Percentiles rank a stretch among this genome's conserved stretches.
phyloP scores from a whole-genome alignment of 2,329 filamentous ascomycete genomes.

The Magnaporthales sp. region DNA sequence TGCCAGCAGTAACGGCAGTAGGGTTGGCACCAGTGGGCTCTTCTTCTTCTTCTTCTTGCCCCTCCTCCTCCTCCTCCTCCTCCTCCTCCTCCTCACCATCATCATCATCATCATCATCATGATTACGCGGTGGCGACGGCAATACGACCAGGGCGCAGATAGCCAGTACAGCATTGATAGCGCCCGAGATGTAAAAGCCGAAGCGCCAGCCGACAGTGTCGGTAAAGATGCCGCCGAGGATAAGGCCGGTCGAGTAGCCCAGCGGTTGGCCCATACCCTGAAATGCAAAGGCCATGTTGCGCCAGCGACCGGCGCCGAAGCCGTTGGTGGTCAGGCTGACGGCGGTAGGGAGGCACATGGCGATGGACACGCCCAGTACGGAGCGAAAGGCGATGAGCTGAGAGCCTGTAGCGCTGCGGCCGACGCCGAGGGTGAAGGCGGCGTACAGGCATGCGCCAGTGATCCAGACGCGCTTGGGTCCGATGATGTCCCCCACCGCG shows the following conservation, averaged over 20 bases:
- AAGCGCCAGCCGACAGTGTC: constrained; percentile 27
- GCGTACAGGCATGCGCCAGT: constrained; percentile 15
- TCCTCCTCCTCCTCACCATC: constrained; percentile 6
- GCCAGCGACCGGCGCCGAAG: constrained; percentile 23
- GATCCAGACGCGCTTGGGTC: constrained; percentile 18
- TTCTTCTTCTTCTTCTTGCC: background rate
- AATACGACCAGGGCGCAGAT: constrained; percentile 26
- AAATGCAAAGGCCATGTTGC: constrained; percentile 33
- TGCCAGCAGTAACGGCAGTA: background rate
- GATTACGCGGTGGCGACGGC: constrained; percentile 13
- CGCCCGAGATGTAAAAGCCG: constrained; percentile 30
- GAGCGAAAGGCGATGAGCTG: constrained; percentile 29
- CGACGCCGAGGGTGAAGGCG: constrained; percentile 16
- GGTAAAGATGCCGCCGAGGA: background rate
- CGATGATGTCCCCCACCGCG: constrained; percentile 26
- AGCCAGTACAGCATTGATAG: constrained; percentile 27
- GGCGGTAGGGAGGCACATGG: constrained; percentile 27
- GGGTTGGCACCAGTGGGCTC: background rate
- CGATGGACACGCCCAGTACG: constrained; percentile 23
- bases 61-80: no score
- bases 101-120: no score
- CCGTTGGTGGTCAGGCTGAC: constrained; percentile 28
- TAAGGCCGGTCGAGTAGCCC: constrained; percentile 39
- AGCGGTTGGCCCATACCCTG: constrained; percentile 35
- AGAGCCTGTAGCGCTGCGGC: constrained; percentile 22